Percentiles rank a stretch among this genome's conserved stretches.
Conservation (phyloP, 2,329 filamentous ascomycete species). For the Grosmannia serpens region DNA sequence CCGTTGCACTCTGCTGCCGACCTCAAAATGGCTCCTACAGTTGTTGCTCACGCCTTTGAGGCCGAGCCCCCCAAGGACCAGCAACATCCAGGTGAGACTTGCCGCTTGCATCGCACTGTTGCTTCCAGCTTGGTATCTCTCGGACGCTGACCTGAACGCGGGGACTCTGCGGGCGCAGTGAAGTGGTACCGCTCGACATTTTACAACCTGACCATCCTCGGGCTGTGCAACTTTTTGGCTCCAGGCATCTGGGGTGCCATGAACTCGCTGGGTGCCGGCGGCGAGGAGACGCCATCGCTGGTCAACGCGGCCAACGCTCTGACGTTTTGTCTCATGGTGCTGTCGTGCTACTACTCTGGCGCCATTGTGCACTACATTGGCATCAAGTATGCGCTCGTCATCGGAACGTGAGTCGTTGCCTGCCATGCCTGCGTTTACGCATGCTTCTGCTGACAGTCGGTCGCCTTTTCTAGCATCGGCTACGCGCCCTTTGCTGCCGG, state of each 20-base stretch:
- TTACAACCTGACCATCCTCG: conserved; percentile 61
- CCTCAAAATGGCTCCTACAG: not conserved
- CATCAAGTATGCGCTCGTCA: conserved; percentile 58
- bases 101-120: not conserved
- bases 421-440: not conserved
- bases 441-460: not conserved
- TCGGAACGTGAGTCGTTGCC: conserved; percentile 44
- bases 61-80: conserved; percentile 1
- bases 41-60: not conserved
- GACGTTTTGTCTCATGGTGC: conserved; percentile 51
- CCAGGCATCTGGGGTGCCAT: conserved; percentile 64
- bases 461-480: conserved; percentile 29
- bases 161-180: conserved; percentile 3
- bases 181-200: conserved; percentile 63
- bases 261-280: conserved; percentile 62
- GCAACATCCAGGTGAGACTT: not conserved
- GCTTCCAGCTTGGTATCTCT: not conserved
- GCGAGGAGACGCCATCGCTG: conserved; percentile 50
- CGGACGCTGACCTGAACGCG: not conserved
- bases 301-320: conserved; percentile 61
- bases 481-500: conserved; percentile 62
- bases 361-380: conserved; percentile 54
- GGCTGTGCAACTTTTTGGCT: conserved; percentile 57
- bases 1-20: not conserved
- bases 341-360: conserved; percentile 56